Conservation (phyloP, 768 basidiomycete genomes). For the Termitomyces sp. region DNA sequence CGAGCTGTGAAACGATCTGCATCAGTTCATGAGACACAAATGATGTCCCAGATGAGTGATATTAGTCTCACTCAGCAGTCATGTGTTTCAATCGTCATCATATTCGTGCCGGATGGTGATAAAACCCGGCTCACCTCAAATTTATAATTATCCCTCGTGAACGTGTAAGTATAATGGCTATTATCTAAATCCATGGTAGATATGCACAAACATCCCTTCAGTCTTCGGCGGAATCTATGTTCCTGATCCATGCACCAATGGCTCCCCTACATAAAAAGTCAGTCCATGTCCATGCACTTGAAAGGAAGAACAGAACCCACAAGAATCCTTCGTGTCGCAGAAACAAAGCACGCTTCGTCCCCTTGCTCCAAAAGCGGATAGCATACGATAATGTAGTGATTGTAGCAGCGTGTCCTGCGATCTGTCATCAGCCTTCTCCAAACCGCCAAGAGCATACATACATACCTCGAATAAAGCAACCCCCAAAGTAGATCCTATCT, state of each 20-base stretch:
- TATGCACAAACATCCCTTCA: neutral
- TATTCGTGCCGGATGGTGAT: slow-evolving; percentile 1
- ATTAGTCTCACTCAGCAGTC: slow-evolving; percentile 13
- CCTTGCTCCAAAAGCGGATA: slow-evolving; percentile 99
- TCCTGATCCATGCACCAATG: slow-evolving; percentile 97
- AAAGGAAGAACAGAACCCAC: slow-evolving; percentile 42
- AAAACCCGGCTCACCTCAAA: slow-evolving; percentile 4
- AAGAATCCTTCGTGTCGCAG: slow-evolving; percentile 97
- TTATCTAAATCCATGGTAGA: slow-evolving; percentile 6
- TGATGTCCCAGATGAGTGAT: slow-evolving; percentile 6
- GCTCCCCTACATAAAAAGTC: slow-evolving; percentile 54
- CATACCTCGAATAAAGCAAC: slow-evolving; percentile 95
- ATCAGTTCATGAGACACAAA: slow-evolving; percentile 5
- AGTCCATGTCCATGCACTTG: slow-evolving; percentile 8
- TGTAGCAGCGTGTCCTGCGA: slow-evolving; percentile 88
- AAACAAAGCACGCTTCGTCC: slow-evolving; percentile 93
- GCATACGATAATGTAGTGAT: slow-evolving; percentile 98
- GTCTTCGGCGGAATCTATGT: slow-evolving; percentile 54
- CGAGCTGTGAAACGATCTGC: neutral
- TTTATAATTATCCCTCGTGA: slow-evolving; percentile 8
- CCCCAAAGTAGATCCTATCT: slow-evolving; percentile 97
- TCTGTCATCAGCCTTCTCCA: slow-evolving; percentile 8
- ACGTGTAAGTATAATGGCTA: slow-evolving; percentile 4
- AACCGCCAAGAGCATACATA: slow-evolving; percentile 3
- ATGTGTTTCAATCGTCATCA: slow-evolving; percentile 8